Evolutionary conservation across 495 filamentous ascomycete species (phyloP).

Genomic region (Lasiosphaeriaceae sp.): DNA sequence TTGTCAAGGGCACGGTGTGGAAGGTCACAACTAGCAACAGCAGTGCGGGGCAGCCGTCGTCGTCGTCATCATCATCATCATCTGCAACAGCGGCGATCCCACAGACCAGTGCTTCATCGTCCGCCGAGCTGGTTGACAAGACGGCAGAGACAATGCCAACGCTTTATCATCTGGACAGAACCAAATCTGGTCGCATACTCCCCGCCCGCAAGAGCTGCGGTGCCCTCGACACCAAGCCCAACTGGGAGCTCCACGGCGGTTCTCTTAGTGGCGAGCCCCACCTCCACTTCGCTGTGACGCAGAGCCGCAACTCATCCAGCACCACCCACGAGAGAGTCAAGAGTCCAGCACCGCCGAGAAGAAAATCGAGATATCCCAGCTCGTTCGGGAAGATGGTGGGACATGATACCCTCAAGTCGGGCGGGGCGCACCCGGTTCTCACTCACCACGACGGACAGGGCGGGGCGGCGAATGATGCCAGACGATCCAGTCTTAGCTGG

Average conservation of each 20-base stretch:
- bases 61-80: background rate
- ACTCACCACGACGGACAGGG: conserved; percentile 2
- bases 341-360: background rate
- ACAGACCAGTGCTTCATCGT: background rate
- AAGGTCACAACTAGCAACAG: conserved; percentile 5
- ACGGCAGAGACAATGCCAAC: conserved; percentile 1
- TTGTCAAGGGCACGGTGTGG: conserved; percentile 1
- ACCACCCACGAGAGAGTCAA: too few species aligned
- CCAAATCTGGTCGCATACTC: conserved; percentile 7
- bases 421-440: conserved; percentile 3
- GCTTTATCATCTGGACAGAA: conserved; percentile 7
- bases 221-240: conserved; percentile 4
- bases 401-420: conserved; percentile 2
- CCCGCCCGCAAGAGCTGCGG: conserved; percentile 19
- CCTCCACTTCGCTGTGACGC: background rate
- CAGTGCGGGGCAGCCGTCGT: background rate
- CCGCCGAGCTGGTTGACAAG: conserved; percentile 5
- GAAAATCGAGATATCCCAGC: conserved; percentile 8
- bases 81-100: background rate
- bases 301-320: background rate
- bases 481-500: conserved; percentile 14
- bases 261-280: background rate
- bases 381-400: conserved; percentile 6
- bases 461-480: background rate
- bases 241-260: conserved; percentile 3